A percentile compares a stretch with the other conserved stretches of the same genome.
These are phyloP conservation scores for Psilocybe cubensis DNA, from an alignment of 768 basidiomycete genomes.

Conservation along the genomic window DNA sequence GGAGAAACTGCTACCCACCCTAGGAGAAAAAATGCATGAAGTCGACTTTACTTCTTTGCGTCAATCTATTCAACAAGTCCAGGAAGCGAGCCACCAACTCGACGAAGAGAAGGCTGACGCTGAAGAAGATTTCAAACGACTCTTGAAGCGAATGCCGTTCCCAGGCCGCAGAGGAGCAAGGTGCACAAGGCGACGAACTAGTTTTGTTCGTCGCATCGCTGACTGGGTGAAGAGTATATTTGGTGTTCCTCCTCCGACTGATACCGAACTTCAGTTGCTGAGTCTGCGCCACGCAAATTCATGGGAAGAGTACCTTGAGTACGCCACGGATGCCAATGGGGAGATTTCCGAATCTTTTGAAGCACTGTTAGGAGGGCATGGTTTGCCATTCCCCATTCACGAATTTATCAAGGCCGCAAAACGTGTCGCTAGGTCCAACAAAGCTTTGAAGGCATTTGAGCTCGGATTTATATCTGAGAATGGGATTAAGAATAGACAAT, in stretches of 20 bases:
- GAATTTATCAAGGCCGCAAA: conserved; percentile 60
- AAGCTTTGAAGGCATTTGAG: conserved; percentile 73
- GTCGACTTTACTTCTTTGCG: conserved; percentile 49
- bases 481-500: conserved; percentile 81
- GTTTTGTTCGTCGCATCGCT: conserved; percentile 26
- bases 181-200: conserved; percentile 23
- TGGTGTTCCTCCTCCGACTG: conserved; percentile 36
- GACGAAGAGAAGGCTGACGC: conserved; percentile 63
- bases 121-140: conserved; percentile 51
- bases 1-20: conserved; percentile 43
- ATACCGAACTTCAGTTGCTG: conserved; percentile 23
- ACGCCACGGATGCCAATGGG: conserved; percentile 10
- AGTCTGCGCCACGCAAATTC: conserved; percentile 25
- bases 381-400: conserved; percentile 34
- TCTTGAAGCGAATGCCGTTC: conserved; percentile 42
- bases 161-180: conserved; percentile 26
- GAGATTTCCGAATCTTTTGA: conserved; percentile 8
- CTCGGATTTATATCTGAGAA: conserved; percentile 78
- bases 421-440: conserved; percentile 61
- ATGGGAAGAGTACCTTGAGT: conserved; percentile 39
- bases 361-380: background rate
- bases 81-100: conserved; percentile 53
- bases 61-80: conserved; percentile 48
- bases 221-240: conserved; percentile 42
- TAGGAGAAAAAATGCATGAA: conserved; percentile 17